Conservation (phyloP, 2,329 filamentous ascomycete genomes). For the Hypoxylon sp. region DNA sequence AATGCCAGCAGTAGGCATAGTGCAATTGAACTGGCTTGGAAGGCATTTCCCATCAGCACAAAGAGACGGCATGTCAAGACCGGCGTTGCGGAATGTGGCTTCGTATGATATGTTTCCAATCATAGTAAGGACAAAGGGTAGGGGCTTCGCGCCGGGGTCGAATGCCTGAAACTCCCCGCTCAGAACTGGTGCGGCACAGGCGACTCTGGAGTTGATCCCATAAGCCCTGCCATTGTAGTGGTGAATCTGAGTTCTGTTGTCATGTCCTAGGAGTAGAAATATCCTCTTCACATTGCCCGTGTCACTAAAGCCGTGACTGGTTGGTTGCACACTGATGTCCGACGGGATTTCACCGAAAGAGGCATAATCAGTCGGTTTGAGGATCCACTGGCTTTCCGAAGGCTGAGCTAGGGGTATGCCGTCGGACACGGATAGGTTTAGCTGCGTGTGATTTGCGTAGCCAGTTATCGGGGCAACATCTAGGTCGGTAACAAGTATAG, state of each 20-base stretch:
- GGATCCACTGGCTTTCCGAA: slow-evolving; percentile 14
- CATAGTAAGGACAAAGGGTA: slow-evolving; percentile 32
- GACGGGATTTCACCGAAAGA: slow-evolving; percentile 41
- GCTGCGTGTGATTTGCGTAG: slow-evolving; percentile 23
- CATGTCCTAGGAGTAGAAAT: slow-evolving; percentile 36
- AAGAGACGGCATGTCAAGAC: slow-evolving; percentile 32
- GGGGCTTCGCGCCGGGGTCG: slow-evolving; percentile 18
- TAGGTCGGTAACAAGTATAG: slow-evolving; percentile 45
- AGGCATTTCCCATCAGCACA: slow-evolving; percentile 38
- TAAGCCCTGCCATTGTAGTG: slow-evolving; percentile 37
- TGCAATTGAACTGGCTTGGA: slow-evolving; percentile 43
- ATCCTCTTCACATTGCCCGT: slow-evolving; percentile 44
- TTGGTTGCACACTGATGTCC: slow-evolving; percentile 16
- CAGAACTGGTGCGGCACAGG: slow-evolving; percentile 27
- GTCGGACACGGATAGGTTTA: slow-evolving; percentile 33
- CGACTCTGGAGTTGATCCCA: slow-evolving; percentile 38
- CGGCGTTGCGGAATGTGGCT: slow-evolving; percentile 32
- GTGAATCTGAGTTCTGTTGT: slow-evolving; percentile 35
- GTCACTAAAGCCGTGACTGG: slow-evolving; percentile 38
- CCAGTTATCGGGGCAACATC: slow-evolving; percentile 31
- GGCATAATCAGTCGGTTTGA: slow-evolving; percentile 38
- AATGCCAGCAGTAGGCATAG: slow-evolving; percentile 28
- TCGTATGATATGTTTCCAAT: slow-evolving; percentile 41
- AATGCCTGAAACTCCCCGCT: slow-evolving; percentile 24
- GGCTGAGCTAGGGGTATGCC: slow-evolving; percentile 14